Evolutionary conservation across 371 early-diverging fungal species (phyloP).

Genomic region (Cokeromyces recurvatus): DNA sequence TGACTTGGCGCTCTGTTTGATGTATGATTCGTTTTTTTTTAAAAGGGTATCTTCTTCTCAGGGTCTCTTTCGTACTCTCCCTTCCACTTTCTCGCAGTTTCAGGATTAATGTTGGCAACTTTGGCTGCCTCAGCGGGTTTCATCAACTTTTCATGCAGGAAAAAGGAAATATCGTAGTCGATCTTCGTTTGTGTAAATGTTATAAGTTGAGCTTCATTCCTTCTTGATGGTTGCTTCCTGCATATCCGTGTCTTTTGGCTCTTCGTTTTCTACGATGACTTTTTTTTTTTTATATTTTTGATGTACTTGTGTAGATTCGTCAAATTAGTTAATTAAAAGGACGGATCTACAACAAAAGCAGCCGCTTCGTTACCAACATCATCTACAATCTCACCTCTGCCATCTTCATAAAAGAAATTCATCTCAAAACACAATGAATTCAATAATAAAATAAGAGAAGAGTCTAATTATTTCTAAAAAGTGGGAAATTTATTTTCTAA

Average conservation of each 20-base stretch:
- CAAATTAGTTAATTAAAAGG: too few relatives aligned
- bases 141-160: conserved; percentile 2
- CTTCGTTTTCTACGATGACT: too few relatives aligned
- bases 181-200: conserved; percentile 3
- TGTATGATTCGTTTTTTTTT: conserved; percentile 3
- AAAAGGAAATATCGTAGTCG: conserved; percentile 1
- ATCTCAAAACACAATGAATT: too few relatives aligned
- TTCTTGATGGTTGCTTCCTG: conserved; percentile 2
- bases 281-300: too few relatives aligned
- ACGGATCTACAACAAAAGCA: too few relatives aligned
- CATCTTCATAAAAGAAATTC: too few relatives aligned
- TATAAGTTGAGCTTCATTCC: conserved; percentile 1
- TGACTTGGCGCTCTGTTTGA: conserved; percentile 2
- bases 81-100: conserved; percentile 3
- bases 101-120: conserved; percentile 1
- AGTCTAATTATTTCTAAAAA: neutral
- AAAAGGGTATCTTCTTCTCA: neutral
- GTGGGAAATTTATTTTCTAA: neutral
- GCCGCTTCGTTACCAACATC: neutral
- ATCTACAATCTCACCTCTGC: too few relatives aligned
- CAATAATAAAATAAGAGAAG: neutral
- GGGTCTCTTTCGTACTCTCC: neutral
- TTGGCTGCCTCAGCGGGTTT: neutral
- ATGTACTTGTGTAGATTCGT: too few relatives aligned
- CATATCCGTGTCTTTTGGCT: conserved; percentile 7